Conservation (phyloP, 2,329 filamentous ascomycete genomes). For the Alternaria panax region DNA sequence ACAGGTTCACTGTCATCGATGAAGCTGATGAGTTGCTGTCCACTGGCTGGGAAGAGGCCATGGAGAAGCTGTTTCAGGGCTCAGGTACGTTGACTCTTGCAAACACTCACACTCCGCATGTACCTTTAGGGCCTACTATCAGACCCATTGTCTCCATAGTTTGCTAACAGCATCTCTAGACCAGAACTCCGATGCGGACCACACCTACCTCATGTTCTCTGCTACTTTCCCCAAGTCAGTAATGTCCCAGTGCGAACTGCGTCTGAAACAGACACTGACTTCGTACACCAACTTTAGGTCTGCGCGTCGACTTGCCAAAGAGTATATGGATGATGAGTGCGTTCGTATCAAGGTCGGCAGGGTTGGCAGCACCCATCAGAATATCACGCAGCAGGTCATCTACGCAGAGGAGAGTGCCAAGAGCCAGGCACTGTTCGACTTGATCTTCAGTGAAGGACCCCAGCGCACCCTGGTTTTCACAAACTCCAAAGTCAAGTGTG, state of each 20-base stretch:
- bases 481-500: conserved; percentile 79
- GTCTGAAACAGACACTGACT: no score
- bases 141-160: not conserved
- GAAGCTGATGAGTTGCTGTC: conserved; percentile 94
- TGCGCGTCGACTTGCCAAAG: conserved; percentile 76
- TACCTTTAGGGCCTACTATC: not conserved
- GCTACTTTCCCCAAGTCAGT: conserved; percentile 94
- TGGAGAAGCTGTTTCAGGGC: conserved; percentile 78
- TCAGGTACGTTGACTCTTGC: conserved; percentile 67
- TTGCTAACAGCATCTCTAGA: conserved; percentile 53
- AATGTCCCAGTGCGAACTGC: no score
- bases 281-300: no score
- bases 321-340: conserved; percentile 76
- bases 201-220: conserved; percentile 83
- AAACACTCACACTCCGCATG: not conserved
- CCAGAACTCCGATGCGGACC: conserved; percentile 76
- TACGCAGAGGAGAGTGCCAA: conserved; percentile 72
- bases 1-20: conserved; percentile 63
- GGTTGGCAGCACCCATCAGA: conserved; percentile 79
- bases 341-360: conserved; percentile 87
- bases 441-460: conserved; percentile 67
- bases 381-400: conserved; percentile 80
- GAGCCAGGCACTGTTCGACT: conserved; percentile 72
- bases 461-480: conserved; percentile 80
- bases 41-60: conserved; percentile 77